phyloP scores from a whole-genome alignment of 805 yeast genomes.

The Saturnispora saitoi region DNA sequence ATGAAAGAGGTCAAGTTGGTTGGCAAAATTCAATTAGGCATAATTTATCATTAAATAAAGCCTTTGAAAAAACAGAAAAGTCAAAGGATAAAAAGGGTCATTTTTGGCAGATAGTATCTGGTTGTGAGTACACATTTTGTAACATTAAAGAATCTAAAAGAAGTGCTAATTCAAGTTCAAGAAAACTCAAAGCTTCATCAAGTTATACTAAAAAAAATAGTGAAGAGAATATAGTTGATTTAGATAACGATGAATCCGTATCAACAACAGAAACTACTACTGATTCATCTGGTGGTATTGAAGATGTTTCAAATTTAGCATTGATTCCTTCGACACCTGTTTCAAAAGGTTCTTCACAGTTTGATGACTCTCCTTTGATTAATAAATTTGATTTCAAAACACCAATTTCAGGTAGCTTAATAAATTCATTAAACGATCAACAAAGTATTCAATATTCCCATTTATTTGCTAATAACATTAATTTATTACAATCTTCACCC shows the following conservation, averaged over 20 bases:
- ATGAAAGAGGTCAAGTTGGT: constrained; percentile 78
- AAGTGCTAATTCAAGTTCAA: constrained; percentile 5
- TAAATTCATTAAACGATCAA: constrained; percentile 4
- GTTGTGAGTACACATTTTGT: constrained; percentile 72
- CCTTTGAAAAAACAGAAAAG: constrained; percentile 82
- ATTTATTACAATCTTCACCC: constrained; percentile 10
- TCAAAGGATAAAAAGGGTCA: constrained; percentile 89
- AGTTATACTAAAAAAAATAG: not conserved
- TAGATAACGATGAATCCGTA: not conserved
- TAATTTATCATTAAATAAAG: constrained; percentile 85
- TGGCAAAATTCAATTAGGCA: constrained; percentile 98
- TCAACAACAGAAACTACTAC: not conserved
- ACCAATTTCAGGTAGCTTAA: constrained; percentile 3
- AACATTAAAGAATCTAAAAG: constrained; percentile 47
- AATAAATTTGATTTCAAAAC: constrained; percentile 3
- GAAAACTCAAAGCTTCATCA: not conserved
- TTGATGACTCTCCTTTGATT: not conserved
- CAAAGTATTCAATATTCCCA: not conserved
- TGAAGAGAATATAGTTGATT: not conserved
- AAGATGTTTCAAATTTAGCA: not conserved
- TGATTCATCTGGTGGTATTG: not conserved
- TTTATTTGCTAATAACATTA: not conserved
- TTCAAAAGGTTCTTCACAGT: constrained; percentile 1
- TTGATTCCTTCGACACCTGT: constrained; percentile 8
- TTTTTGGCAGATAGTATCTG: constrained; percentile 86